phyloP scores from a whole-genome alignment of 108 stramenopile genomes.

The Nitzschia putrida region DNA sequence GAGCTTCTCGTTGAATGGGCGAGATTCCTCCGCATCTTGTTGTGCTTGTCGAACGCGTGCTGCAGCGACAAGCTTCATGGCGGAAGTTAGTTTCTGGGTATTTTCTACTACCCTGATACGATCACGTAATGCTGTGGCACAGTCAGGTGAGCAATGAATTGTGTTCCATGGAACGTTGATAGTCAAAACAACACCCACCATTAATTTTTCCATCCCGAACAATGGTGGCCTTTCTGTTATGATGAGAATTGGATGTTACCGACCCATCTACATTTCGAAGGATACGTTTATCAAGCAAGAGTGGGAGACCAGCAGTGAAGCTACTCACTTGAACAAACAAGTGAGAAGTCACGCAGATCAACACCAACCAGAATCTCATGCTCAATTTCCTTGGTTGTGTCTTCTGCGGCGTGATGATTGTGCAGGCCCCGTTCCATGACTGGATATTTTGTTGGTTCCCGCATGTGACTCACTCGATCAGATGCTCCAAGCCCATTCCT shows the following conservation, averaged over 20 bases:
- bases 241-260: constrained; percentile 42
- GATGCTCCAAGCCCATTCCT: too few relatives aligned
- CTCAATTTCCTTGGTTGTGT: too few relatives aligned
- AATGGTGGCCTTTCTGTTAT: constrained; percentile 75
- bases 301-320: too few relatives aligned
- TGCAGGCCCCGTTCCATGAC: too few relatives aligned
- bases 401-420: too few relatives aligned
- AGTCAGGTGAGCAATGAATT: not conserved
- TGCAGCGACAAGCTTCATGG: constrained; percentile 98
- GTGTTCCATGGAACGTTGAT: not conserved
- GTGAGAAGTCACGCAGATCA: too few relatives aligned
- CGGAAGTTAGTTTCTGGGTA: constrained; percentile 93
- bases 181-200: constrained; percentile 48
- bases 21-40: constrained; percentile 91
- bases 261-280: too few relatives aligned
- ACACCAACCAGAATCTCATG: too few relatives aligned
- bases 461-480: too few relatives aligned
- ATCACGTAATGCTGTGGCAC: constrained; percentile 78
- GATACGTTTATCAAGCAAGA: too few relatives aligned
- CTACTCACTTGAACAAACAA: too few relatives aligned
- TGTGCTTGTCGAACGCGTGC: constrained; percentile 98
- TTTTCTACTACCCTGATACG: constrained; percentile 89
- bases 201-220: constrained; percentile 92
- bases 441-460: too few relatives aligned
- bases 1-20: constrained; percentile 95